phyloP scores from a whole-genome alignment of 352 stramenopile species.

The Globisporangium sylvaticum region DNA sequence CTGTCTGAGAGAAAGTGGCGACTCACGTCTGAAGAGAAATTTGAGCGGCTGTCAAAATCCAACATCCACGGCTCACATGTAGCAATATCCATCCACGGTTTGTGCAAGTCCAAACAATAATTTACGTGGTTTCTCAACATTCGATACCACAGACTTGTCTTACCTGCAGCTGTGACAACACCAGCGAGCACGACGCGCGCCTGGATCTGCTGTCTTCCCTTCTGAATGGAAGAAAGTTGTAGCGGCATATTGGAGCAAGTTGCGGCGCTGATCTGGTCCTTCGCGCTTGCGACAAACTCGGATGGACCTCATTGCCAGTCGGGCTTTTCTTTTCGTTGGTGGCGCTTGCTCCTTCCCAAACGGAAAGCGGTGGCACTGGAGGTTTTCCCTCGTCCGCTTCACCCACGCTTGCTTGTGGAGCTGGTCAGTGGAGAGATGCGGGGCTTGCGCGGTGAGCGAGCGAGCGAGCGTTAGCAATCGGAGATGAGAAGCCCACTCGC shows the following conservation, averaged over 20 bases:
- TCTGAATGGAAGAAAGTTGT: background rate
- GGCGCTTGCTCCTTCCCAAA: background rate
- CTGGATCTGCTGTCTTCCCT: background rate
- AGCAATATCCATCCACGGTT: background rate
- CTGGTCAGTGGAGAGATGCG: background rate
- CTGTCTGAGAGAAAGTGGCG: no score
- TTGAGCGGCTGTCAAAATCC: background rate
- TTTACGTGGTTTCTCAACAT: background rate
- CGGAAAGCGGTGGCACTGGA: background rate
- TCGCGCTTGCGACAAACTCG: background rate
- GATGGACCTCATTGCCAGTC: background rate
- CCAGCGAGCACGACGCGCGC: background rate
- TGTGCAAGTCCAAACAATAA: background rate
- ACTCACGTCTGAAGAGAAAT: background rate
- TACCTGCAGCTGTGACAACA: background rate
- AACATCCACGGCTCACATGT: background rate
- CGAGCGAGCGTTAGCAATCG: background rate
- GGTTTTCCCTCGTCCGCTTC: background rate
- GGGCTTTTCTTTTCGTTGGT: background rate
- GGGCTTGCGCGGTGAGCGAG: background rate
- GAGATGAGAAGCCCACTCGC: background rate
- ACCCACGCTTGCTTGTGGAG: background rate
- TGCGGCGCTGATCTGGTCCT: background rate
- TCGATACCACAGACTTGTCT: background rate
- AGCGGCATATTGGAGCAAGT: background rate